Conservation (phyloP, 257 asterid genomes). For the Anisodus tanguticus region DNA sequence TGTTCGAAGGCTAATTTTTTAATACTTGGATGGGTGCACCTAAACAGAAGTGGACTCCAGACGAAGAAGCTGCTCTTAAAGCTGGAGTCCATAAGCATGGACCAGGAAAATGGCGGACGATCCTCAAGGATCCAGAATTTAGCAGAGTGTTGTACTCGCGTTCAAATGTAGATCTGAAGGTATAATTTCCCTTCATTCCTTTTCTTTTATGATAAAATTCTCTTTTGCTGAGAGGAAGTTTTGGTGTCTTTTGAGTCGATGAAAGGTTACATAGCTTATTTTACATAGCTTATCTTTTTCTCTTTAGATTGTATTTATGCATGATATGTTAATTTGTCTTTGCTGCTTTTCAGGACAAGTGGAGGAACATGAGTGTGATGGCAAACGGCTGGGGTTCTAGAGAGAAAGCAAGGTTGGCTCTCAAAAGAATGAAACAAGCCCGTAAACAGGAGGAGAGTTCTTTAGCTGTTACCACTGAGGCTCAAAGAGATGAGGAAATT, state of each 20-base stretch:
- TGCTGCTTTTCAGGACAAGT: constrained; percentile 72
- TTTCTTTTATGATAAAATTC: neutral
- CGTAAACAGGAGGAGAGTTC: constrained; percentile 69
- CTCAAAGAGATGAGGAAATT: constrained; percentile 76
- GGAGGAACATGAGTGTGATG: constrained; percentile 99
- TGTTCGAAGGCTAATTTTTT: neutral
- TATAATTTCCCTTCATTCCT: constrained; percentile 32
- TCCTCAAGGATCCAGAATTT: constrained; percentile 89
- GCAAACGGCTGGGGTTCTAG: constrained; percentile 93
- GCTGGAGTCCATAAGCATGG: constrained; percentile 95
- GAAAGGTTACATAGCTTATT: neutral
- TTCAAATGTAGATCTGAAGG: constrained; percentile 99
- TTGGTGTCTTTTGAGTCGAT: neutral
- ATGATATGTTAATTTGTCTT: constrained; percentile 32
- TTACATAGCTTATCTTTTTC: neutral
- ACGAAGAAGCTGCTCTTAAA: constrained; percentile 97
- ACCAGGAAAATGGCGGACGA: constrained; percentile 95
- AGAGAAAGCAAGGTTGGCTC: constrained; percentile 79
- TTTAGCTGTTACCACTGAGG: constrained; percentile 40
- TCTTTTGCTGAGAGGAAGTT: neutral
- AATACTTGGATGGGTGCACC: constrained; percentile 83
- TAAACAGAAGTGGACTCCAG: constrained; percentile 97
- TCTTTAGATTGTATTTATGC: neutral
- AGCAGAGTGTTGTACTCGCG: constrained; percentile 76
- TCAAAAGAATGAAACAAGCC: constrained; percentile 66